Conservation (phyloP, 352 stramenopile species). For the Globisporangium nagaii region DNA sequence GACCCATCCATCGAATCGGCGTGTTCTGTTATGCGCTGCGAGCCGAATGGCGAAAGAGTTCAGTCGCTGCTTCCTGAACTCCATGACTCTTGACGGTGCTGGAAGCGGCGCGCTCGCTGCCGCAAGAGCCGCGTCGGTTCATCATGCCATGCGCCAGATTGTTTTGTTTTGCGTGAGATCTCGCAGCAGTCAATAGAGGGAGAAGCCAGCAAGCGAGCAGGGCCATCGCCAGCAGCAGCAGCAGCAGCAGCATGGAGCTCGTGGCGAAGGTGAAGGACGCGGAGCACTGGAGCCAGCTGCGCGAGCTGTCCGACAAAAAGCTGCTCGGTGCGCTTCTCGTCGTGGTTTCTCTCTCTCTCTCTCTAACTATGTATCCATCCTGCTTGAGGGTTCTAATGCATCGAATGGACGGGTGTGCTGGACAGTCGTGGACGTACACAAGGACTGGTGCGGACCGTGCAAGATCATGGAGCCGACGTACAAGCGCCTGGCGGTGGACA, state of each 20-base stretch:
- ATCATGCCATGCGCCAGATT: neutral
- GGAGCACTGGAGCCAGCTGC: slow-evolving; percentile 52
- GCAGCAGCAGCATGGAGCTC: slow-evolving; percentile 29
- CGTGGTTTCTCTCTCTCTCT: no score
- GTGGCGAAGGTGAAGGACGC: slow-evolving; percentile 50
- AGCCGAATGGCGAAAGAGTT: no score
- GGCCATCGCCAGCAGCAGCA: no score
- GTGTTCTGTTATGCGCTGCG: no score
- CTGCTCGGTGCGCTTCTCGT: slow-evolving; percentile 49
- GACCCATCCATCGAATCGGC: no score
- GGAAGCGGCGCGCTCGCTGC: neutral
- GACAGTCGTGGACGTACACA: slow-evolving; percentile 65
- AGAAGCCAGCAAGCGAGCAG: neutral
- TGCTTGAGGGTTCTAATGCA: no score
- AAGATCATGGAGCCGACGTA: slow-evolving; percentile 78
- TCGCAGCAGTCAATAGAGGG: no score
- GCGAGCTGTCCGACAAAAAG: slow-evolving; percentile 57
- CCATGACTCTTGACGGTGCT: no score
- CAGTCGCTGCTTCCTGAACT: no score
- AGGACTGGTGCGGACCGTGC: slow-evolving; percentile 66
- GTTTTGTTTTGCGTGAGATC: neutral
- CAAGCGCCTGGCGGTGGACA: slow-evolving; percentile 51
- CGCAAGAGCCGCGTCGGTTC: neutral
- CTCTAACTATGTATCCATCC: no score
- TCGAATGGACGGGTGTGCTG: no score